Base-by-base conservation (phyloP, 805 yeast genomes). In the Sugiyamaella qingdaonensis region DNA sequence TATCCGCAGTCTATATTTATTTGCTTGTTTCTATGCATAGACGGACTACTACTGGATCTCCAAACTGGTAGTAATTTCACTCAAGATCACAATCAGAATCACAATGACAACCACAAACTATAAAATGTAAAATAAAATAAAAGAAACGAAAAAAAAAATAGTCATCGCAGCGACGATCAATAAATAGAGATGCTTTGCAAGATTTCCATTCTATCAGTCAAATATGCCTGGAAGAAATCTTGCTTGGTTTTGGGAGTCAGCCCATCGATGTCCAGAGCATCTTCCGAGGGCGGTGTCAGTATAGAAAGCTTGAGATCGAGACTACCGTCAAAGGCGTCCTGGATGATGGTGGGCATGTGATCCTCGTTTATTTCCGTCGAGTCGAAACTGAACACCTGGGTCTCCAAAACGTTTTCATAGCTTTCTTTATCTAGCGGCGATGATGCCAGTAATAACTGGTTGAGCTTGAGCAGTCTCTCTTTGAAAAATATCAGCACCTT, bases 401-500 rank as follows among this genome's bases (percentile, higher is more conserved):
- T 58, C 52, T 69, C 73, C 18, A 59, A 57, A 2, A 69, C 58
- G 36, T 43, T 39, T 19, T 48, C 56, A 32, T 49, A 41, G 24
- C 27, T 34, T 14, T 31, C 46, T 10, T 43, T 44, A 21, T 54
- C 52, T 24, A 54, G 34, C 10, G 57, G 57, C 32, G 57, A 51
- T 8, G 42, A 39, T n/a, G 52, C 46, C 14, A 44, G 58, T 54
- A 61, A 39, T 2, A 62, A 29, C 1, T 60, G 56, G 48, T 60
- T 58, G 11, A 56, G 48, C 44, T 58, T 44, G 33, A 59, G 51
- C 34, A 55, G 48, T 4, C 64, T 50, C 44, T 64, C 59, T 46
- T 63, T 65, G 64, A 68, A 68, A 48, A 67, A 69, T 24, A 60
- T 55, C 36, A 66, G 57, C 10, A 69, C 55, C 39, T 58, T 64